Base-by-base conservation (phyloP, 768 basidiomycete species). In the Mycena metata region DNA sequence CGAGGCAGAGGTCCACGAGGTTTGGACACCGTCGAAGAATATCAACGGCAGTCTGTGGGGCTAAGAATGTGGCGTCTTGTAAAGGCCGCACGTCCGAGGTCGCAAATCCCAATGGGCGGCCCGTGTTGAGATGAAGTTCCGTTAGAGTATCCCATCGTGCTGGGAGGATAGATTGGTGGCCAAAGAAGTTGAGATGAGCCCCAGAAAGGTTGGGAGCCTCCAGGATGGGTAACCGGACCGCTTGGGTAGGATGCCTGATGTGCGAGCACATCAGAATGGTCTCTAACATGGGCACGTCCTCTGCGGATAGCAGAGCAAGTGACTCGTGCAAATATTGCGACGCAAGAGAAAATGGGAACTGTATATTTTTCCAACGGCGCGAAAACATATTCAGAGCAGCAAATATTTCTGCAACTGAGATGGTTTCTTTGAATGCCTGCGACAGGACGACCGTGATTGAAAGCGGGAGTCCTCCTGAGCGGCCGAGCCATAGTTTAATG, bases 381-480 rank as follows among this genome's bases (percentile, higher is more conserved):
- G 54, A 39, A 56, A 39, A 56, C 36, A 16, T 23, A n/a, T 21
- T 15, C 36, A 41, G 23, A 21, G 57, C 19, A 26, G 43, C 16
- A 16, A 46, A 46, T 45, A 59, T 59, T 7, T 45, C 45, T 46
- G 57, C 5, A 9, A 26, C 26, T 9, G 42, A 33, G 3, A 19
- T 23, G 33, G 43, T 45, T n/a, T 45, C 57, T 11, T 45, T 21
- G 30, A 46, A 59, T 47, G 57, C 46, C 43, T 30, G 57, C 57
- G 43, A 59, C 24, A 59, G 2, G 26, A 59, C 57, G 11, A 45
- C 57, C n/a, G 57, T 30, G 42, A 59, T 26, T 16, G 57, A 59
- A 30, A 59, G 57, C 12, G 57, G 57, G 17, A 59, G 45, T 3
- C 21, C 58, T 16, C 35, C 58, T 17, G 58, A 60, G 46, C 58